Percentiles rank a stretch among this genome's conserved stretches.
These are phyloP conservation scores for Oryza coarctata DNA, from an alignment of 176 grass and related monocot species.

Conservation along the genomic window DNA sequence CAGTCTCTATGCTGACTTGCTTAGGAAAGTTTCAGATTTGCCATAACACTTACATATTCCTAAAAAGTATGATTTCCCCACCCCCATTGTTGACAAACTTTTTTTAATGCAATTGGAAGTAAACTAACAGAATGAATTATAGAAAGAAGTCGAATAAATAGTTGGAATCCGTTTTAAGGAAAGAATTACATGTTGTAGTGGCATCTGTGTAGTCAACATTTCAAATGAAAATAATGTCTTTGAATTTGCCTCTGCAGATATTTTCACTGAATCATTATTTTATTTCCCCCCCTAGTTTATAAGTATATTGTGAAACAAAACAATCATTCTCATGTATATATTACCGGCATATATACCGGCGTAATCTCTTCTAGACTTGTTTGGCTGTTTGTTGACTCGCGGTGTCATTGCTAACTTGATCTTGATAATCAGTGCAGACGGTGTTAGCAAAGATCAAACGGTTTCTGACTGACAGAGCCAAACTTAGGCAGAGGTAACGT, in stretches of 20 bases:
- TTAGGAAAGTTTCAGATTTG: too few relatives aligned
- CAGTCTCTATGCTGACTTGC: too few relatives aligned
- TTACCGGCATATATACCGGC: background rate
- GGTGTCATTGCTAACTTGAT: too few relatives aligned
- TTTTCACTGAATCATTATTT: background rate
- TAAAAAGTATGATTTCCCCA: background rate
- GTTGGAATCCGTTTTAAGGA: background rate
- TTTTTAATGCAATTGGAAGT: background rate
- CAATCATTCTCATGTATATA: background rate
- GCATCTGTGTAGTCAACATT: background rate
- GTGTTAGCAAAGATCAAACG: background rate
- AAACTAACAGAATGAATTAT: background rate
- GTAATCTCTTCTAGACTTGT: too few relatives aligned
- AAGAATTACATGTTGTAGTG: background rate
- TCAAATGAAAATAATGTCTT: background rate
- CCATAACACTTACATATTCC: background rate
- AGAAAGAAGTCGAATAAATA: background rate
- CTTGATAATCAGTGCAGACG: background rate
- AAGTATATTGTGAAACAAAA: background rate
- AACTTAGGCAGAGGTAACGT: background rate
- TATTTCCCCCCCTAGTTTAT: too few relatives aligned
- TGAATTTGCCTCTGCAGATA: background rate
- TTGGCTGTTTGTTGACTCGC: too few relatives aligned
- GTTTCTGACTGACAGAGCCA: background rate
- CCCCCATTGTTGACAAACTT: background rate